phyloP scores from a whole-genome alignment of 2,329 filamentous ascomycete species.

The Pseudovirgaria hyperparasitica region DNA sequence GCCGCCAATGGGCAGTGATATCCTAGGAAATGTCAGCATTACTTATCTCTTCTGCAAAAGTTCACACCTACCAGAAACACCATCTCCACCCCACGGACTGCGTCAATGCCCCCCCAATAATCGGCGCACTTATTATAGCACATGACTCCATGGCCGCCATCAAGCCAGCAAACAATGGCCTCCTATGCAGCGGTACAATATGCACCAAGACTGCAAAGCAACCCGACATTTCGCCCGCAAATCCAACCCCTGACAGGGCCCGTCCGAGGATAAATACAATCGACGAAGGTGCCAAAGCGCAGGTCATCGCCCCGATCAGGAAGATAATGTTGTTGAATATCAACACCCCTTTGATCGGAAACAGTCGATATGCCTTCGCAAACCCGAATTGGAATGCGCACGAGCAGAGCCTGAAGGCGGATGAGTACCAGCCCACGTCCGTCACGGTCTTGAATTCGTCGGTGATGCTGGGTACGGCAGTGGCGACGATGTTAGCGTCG shows the following conservation, averaged over 20 bases:
- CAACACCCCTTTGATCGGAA: constrained; percentile 28
- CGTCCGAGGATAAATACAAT: constrained; percentile 27
- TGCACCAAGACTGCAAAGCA: constrained; percentile 32
- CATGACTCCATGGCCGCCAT: constrained; percentile 23
- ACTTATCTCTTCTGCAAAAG: neutral
- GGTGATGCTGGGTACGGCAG: constrained; percentile 9
- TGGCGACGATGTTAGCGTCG: constrained; percentile 3
- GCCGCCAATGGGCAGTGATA: constrained; percentile 20
- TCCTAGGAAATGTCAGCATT: no score
- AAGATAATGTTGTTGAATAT: constrained; percentile 33
- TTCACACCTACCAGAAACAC: constrained; percentile 13
- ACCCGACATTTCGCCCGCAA: constrained; percentile 26
- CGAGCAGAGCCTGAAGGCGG: constrained; percentile 7
- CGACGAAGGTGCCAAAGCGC: constrained; percentile 22
- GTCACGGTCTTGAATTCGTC: constrained; percentile 7
- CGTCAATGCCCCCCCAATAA: constrained; percentile 31
- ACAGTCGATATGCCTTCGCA: constrained; percentile 20
- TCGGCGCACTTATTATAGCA: constrained; percentile 27
- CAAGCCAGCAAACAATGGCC: constrained; percentile 24
- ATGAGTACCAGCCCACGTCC: constrained; percentile 10
- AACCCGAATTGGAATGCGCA: constrained; percentile 2
- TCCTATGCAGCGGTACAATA: constrained; percentile 26
- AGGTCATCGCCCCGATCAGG: constrained; percentile 44
- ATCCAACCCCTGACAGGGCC: constrained; percentile 27
- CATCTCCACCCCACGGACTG: constrained; percentile 28